These are phyloP conservation scores for Nicotiana noctiflora DNA, from an alignment of 257 asterid species.

Conservation along the genomic window DNA sequence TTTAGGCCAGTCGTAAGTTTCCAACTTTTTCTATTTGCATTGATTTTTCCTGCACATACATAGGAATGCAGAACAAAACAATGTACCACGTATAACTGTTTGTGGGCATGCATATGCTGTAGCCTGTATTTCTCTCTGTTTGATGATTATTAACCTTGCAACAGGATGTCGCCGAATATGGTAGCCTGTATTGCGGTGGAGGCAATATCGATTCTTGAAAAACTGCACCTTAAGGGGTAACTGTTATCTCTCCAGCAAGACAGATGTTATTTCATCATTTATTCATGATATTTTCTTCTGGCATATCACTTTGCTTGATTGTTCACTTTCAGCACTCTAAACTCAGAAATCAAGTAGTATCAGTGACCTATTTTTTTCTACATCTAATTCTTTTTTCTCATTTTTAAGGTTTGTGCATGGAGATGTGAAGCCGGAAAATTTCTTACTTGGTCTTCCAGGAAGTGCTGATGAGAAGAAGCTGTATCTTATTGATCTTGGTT, in stretches of 20 bases:
- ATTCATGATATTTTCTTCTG: not conserved
- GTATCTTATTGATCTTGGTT: too few relatives aligned
- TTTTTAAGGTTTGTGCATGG: too few relatives aligned
- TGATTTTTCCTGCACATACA: slow-evolving; percentile 1
- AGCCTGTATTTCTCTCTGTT: slow-evolving; percentile 7
- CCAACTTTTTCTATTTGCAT: slow-evolving; percentile 11
- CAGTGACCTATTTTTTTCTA: too few relatives aligned
- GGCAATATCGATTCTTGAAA: slow-evolving; percentile 93
- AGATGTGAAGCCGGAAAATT: too few relatives aligned
- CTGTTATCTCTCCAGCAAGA: not conserved
- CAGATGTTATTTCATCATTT: not conserved
- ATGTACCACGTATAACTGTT: not conserved
- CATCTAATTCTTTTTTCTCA: too few relatives aligned
- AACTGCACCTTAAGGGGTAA: slow-evolving; percentile 91
- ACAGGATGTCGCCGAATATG: slow-evolving; percentile 97
- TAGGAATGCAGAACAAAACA: not conserved
- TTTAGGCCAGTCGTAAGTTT: slow-evolving; percentile 81
- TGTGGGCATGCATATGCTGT: slow-evolving; percentile 1
- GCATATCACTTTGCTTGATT: too few relatives aligned
- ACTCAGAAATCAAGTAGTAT: too few relatives aligned
- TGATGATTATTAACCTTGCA: slow-evolving; percentile 29
- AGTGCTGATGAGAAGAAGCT: too few relatives aligned
- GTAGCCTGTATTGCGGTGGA: slow-evolving; percentile 97
- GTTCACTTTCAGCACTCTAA: too few relatives aligned
- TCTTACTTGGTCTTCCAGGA: too few relatives aligned